Evolutionary conservation across 2,329 filamentous ascomycete species (phyloP), one percentile per base, ranked within the genome.

Genomic region (Cryphonectria japonica): DNA sequence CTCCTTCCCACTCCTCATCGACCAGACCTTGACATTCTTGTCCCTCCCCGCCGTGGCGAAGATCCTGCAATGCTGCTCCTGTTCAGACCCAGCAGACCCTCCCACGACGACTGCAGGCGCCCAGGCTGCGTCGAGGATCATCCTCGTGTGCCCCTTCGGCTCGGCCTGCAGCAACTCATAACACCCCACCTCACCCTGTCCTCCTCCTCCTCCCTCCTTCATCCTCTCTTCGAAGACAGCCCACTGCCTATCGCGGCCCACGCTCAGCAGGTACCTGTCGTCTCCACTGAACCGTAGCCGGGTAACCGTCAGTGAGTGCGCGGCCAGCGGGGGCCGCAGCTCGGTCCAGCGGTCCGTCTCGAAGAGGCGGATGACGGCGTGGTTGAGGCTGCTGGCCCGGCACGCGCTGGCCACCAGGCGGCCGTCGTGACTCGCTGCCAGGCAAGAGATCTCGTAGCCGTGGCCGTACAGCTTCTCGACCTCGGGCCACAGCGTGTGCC

Each of bases 381-480:
- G 96, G 79, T 98, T 96, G 70, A 95, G 86, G 1, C 94, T 97
- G 78, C 92, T 97, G 26, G 96, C 96, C 77, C 93, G 93, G 83
- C 96, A 99, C 1, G 96, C 94, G 68, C 95, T 98, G 43, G 96
- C 96, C 19, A 99, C 87, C 32, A 98, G 81, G 3, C 81, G 84
- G 16, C 92, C 92, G 76, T 94, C 90, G 77, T 93, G 88, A 77
- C 90, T 94, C 9, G 91, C 88, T 14, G 95, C 93, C 22, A 97
- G 88, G 52, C 93, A 92, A 1, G 94, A 97, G 66, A 99, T 95
- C 81, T 99, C 96, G 82, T 98, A 98, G 41, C 96, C 96, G 81
- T 99, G 96, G 1, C 96, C 96, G 81, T 99, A 99, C 1, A 99
- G 87, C 83, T 99, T 99, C 80, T 99, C 96, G 8, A 89, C 89